A percentile compares a stretch with the other conserved stretches of the same genome.
Conservation (phyloP, 805 yeast species). For the Ogataea minuta region DNA sequence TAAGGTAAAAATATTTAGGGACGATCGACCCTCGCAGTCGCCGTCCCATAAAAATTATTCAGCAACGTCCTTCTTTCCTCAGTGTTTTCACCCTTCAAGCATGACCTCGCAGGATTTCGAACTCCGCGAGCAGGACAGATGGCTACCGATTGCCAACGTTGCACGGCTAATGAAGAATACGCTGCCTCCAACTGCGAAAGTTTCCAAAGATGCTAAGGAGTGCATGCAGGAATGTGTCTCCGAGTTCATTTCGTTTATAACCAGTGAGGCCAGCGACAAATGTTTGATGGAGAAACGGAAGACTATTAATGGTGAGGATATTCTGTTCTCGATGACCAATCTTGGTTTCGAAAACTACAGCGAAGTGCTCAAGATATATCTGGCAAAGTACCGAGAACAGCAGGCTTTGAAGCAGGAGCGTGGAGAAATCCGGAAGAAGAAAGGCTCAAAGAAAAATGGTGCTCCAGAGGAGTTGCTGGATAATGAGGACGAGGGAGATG, state of each 20-base stretch:
- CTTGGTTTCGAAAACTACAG: constrained; percentile 70
- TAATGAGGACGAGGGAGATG: constrained; percentile 12
- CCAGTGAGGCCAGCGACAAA: constrained; percentile 63
- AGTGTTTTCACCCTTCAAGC: constrained; percentile 7
- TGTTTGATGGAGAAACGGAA: constrained; percentile 64
- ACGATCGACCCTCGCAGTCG: constrained; percentile 5
- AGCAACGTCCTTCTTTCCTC: constrained; percentile 2
- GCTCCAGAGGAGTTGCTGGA: constrained; percentile 4
- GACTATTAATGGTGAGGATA: constrained; percentile 70
- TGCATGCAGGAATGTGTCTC: constrained; percentile 63
- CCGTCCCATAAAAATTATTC: constrained; percentile 2
- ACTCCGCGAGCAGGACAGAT: constrained; percentile 57
- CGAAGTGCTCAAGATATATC: constrained; percentile 63
- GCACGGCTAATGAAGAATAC: constrained; percentile 78
- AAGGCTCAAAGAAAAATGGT: constrained; percentile 12
- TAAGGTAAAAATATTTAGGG: background rate
- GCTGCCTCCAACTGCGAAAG: constrained; percentile 69
- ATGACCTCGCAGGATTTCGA: constrained; percentile 40
- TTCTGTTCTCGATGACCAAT: constrained; percentile 59
- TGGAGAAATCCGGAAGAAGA: constrained; percentile 46
- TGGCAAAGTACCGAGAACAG: constrained; percentile 69
- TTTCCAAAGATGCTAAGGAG: constrained; percentile 77
- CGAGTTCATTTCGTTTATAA: constrained; percentile 66
- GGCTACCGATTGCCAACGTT: constrained; percentile 63
- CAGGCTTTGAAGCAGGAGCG: constrained; percentile 71